Base-by-base conservation (phyloP, 805 yeast species). In the Kodamaea leandrae region DNA sequence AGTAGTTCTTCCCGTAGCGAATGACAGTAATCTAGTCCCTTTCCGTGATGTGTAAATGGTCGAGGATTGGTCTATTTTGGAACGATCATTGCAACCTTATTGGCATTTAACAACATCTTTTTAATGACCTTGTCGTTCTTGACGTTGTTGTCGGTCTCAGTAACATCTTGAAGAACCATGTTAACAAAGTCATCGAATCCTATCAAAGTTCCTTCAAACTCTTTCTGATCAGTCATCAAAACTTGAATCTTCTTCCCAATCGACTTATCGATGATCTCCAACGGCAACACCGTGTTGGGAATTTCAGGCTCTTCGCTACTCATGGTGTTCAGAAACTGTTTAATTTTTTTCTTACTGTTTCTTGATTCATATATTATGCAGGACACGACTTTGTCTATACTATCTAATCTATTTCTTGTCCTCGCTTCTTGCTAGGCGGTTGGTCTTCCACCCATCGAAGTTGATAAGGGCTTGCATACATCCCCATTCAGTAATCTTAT, bases 391-490 rank as follows among this genome's bases (percentile, higher is more conserved):
- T 28, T 28, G 14, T 36, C 34, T 28, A 36, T 20, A 36, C 34
- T 18, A 21, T 35, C 25, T 32, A 25, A 25, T 30, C 19, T 30
- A 17, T 36, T 34, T 43, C 35, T 37, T 32, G 13, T 18, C 32
- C 9, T 24, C 39, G 14, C 18, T 4, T 25, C 38, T 33, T 10
- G 32, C 17, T 23, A 30, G 15, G n/a, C 51, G 44, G 32, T 57
- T 61, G 13, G 43, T 50, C 39, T 77, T 80, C 95, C 97, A 93
- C 27, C 95, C 91, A 58, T 93, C 96, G 61, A 85, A 91, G 63
- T 91, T 95, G 59, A 91, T 90, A 37, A 91, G 67, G 1, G 97
- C 97, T 64, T 91, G 99, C 98, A 91, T 91, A 62, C 98, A 91
- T 0, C 99, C 98, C 98, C 98, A 93, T 62, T 91, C 97, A 0